Conservation (phyloP, 495 filamentous ascomycete species). For the Penicillium coprophilum region DNA sequence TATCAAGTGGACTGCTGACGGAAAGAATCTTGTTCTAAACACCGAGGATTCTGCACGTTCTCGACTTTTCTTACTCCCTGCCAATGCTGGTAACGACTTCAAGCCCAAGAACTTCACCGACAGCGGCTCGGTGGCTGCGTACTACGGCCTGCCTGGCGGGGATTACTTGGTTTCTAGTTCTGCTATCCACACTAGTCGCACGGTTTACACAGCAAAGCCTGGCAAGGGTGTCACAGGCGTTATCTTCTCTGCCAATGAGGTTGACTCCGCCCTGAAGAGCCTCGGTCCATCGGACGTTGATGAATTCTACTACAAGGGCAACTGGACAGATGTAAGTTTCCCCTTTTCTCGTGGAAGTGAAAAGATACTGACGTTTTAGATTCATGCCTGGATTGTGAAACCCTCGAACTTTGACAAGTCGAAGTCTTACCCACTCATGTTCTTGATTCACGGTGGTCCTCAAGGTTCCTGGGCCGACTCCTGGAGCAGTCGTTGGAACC, state of each 20-base stretch:
- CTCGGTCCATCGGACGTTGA: constrained; percentile 34
- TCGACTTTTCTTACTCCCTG: constrained; percentile 36
- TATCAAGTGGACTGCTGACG: constrained; percentile 38
- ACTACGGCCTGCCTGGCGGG: constrained; percentile 34
- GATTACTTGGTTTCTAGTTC: constrained; percentile 36
- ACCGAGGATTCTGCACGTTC: constrained; percentile 33
- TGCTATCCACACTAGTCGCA: constrained; percentile 36
- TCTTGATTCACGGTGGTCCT: constrained; percentile 55
- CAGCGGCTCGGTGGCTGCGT: constrained; percentile 24
- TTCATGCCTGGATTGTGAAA: constrained; percentile 53
- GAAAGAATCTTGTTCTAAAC: constrained; percentile 31
- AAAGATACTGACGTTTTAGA: constrained; percentile 18
- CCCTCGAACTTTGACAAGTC: constrained; percentile 45
- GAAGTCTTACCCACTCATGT: constrained; percentile 51
- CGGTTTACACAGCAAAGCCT: constrained; percentile 34
- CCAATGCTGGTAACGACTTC: constrained; percentile 31
- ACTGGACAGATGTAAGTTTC: constrained; percentile 36
- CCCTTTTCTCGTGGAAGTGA: background rate
- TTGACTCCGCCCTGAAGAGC: constrained; percentile 34
- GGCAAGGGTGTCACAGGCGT: constrained; percentile 27
- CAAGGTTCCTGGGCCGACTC: constrained; percentile 49
- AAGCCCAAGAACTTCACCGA: constrained; percentile 36
- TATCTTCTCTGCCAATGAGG: constrained; percentile 36
- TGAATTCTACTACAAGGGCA: constrained; percentile 40
- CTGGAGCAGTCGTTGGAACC: constrained; percentile 54